Percentiles rank a stretch among this genome's conserved stretches.
These are phyloP conservation scores for Leishmania amazonensis DNA, from an alignment of 208 protist genomes.

Conservation along the genomic window DNA sequence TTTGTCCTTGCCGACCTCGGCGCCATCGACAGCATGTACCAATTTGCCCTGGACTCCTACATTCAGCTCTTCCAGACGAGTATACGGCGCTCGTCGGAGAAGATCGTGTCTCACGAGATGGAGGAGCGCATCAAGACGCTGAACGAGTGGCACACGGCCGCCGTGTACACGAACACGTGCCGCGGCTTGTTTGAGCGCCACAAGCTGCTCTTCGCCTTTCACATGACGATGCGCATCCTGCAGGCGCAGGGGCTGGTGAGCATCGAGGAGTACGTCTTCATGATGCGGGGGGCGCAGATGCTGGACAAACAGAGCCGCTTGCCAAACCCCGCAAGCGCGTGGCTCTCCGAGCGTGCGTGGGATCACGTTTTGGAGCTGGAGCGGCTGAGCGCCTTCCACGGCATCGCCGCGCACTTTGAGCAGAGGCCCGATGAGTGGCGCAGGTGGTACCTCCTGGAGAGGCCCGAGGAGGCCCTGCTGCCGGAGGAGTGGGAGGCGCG, in stretches of 20 bases:
- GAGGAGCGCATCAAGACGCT: conserved; percentile 95
- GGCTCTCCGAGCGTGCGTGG: conserved; percentile 96
- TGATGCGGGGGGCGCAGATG: conserved; percentile 96
- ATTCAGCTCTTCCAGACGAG: conserved; percentile 96
- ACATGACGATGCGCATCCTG: conserved; percentile 98
- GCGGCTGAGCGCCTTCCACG: conserved; percentile 95
- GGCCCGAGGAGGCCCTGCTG: conserved; percentile 95
- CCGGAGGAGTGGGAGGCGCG: conserved; percentile 96
- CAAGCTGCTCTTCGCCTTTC: conserved; percentile 99
- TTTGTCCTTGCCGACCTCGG: conserved; percentile 98
- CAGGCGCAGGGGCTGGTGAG: conserved; percentile 91
- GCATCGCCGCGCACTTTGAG: conserved; percentile 96
- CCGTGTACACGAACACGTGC: conserved; percentile 98
- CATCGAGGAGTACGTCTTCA: conserved; percentile 97
- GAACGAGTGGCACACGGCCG: conserved; percentile 97
- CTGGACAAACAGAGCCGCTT: conserved; percentile 94
- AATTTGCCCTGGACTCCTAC: conserved; percentile 98
- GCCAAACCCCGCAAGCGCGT: conserved; percentile 95
- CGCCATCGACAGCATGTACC: conserved; percentile 99
- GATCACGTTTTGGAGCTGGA: conserved; percentile 98
- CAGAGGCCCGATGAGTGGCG: conserved; percentile 94
- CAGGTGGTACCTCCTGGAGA: conserved; percentile 93
- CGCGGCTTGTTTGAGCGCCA: conserved; percentile 98
- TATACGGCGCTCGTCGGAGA: conserved; percentile 94
- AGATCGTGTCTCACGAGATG: conserved; percentile 84